phyloP scores from a whole-genome alignment of 2,329 filamentous ascomycete genomes.

The Penicillium sp. region DNA sequence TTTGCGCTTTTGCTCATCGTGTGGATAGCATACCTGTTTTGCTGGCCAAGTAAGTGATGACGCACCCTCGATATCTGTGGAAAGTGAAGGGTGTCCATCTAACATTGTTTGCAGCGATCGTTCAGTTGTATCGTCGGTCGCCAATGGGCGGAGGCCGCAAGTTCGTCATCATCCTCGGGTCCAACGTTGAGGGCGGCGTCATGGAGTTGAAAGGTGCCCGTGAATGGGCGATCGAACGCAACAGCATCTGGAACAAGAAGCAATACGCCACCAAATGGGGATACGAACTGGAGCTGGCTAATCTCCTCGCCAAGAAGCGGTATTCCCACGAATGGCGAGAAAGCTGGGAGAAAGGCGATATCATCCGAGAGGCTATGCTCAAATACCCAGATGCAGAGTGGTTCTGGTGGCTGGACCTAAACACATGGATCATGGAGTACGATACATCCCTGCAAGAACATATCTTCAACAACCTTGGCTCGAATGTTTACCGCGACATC shows the following conservation, averaged over 20 bases:
- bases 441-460: conserved; percentile 86
- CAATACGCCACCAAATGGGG: conserved; percentile 86
- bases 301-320: conserved; percentile 98
- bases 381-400: conserved; percentile 97
- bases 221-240: conserved; percentile 97
- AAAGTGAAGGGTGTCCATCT: background rate
- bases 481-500: conserved; percentile 87
- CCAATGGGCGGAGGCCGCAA: conserved; percentile 83
- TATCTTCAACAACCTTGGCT: conserved; percentile 77
- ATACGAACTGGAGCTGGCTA: conserved; percentile 92
- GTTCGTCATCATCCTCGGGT: conserved; percentile 88
- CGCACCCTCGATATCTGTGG: conserved; percentile 12
- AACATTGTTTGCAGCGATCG: conserved; percentile 53
- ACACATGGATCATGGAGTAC: conserved; percentile 98
- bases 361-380: conserved; percentile 80
- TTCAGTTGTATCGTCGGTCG: conserved; percentile 68
- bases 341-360: conserved; percentile 99
- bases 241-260: conserved; percentile 93
- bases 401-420: conserved; percentile 99
- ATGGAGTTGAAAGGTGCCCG: conserved; percentile 99
- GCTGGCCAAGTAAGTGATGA: conserved; percentile 68
- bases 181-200: conserved; percentile 92
- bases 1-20: conserved; percentile 63
- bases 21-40: conserved; percentile 66
- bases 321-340: conserved; percentile 99